These are phyloP conservation scores for Poa annua DNA, from an alignment of 176 grass and related monocot genomes.

Conservation along the genomic window DNA sequence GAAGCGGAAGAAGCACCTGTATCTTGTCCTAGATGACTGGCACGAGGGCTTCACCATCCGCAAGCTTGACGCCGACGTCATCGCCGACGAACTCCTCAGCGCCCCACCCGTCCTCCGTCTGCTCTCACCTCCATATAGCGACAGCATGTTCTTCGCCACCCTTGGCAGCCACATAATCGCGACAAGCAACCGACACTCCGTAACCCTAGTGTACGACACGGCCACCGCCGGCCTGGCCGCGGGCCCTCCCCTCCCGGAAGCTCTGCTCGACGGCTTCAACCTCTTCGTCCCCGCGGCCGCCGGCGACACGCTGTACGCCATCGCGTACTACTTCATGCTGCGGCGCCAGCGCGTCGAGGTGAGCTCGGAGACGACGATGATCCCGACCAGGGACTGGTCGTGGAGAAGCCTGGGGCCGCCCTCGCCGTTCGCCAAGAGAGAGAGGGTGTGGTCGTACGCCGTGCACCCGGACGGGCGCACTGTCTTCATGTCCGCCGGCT, in stretches of 20 bases:
- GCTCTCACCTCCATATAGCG: not conserved
- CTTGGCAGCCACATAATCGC: not conserved
- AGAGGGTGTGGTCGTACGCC: not conserved
- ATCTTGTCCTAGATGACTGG: too few species aligned
- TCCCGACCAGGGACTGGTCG: not conserved
- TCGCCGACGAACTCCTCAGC: not conserved
- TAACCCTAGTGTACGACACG: not conserved
- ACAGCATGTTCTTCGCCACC: not conserved
- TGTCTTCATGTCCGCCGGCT: too few species aligned
- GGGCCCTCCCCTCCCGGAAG: not conserved
- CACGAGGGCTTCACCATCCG: too few species aligned
- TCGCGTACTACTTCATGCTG: not conserved
- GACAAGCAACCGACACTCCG: not conserved
- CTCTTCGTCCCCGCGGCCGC: not conserved
- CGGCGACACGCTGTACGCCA: not conserved
- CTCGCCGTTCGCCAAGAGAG: not conserved
- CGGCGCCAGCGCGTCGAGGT: not conserved
- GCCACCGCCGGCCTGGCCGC: not conserved
- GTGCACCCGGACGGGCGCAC: too few species aligned
- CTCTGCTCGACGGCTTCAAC: not conserved
- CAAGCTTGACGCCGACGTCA: not conserved
- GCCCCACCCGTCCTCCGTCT: not conserved
- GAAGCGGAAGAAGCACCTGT: not conserved
- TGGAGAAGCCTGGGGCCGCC: not conserved
- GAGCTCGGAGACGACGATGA: not conserved